Percentiles rank a stretch among this genome's conserved stretches.
These are phyloP conservation scores for Halocafeteria seosinensis DNA, from an alignment of 108 stramenopile genomes.

Conservation along the genomic window DNA sequence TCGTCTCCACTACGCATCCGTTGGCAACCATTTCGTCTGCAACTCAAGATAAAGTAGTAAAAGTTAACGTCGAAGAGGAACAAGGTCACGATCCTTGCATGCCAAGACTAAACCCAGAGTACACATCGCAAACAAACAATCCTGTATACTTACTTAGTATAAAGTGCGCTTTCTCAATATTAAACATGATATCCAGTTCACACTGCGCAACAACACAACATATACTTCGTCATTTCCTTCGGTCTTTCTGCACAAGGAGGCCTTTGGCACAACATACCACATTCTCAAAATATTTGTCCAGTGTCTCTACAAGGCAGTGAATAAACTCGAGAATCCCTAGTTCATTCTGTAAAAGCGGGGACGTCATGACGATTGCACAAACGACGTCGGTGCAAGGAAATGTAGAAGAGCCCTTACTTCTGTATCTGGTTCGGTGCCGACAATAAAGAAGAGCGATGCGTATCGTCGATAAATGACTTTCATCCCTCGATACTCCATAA, in stretches of 20 bases:
- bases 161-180: slow-evolving; percentile 81
- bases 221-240: too few species aligned
- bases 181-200: slow-evolving; percentile 90
- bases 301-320: slow-evolving; percentile 71
- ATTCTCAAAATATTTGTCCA: slow-evolving; percentile 47
- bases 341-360: slow-evolving; percentile 53
- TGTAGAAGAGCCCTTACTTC: too few species aligned
- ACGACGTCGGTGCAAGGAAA: neutral
- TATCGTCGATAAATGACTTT: slow-evolving; percentile 81
- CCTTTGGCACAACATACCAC: too few species aligned
- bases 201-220: too few species aligned
- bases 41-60: too few species aligned
- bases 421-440: slow-evolving; percentile 61
- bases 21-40: slow-evolving; percentile 32
- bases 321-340: slow-evolving; percentile 81
- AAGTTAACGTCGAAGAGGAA: too few species aligned
- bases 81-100: neutral
- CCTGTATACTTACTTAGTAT: slow-evolving; percentile 70
- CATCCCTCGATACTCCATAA: slow-evolving; percentile 78
- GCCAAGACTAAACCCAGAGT: neutral
- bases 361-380: neutral
- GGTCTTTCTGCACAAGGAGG: too few species aligned
- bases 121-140: slow-evolving; percentile 1
- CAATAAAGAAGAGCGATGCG: slow-evolving; percentile 82
- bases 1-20: slow-evolving; percentile 39